Conservation (phyloP, 129 eudicot genomes). For the Helichrysum umbraculigerum region DNA sequence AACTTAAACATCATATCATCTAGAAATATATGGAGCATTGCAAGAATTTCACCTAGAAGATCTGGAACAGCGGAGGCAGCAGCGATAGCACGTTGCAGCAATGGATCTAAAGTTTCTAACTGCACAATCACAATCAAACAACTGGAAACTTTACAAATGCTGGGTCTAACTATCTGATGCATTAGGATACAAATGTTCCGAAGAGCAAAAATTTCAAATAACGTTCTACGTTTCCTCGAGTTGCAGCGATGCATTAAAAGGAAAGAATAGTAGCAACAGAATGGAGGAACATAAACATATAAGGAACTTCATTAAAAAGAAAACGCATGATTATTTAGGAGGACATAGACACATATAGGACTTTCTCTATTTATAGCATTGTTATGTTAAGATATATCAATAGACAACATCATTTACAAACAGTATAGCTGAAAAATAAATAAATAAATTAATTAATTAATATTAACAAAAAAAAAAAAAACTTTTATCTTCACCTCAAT, state of each 20-base stretch:
- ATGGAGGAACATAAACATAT: background rate
- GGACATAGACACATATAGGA: background rate
- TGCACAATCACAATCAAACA: constrained; percentile 31
- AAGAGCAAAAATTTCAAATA: constrained; percentile 4
- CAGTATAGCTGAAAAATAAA: background rate
- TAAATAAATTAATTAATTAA: no score
- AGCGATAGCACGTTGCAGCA: constrained; percentile 84
- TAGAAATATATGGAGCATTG: background rate
- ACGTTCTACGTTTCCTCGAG: background rate
- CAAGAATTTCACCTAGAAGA: constrained; percentile 71
- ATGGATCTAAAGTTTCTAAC: constrained; percentile 85
- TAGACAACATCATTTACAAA: background rate
- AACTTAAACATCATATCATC: background rate
- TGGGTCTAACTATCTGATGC: constrained; percentile 1
- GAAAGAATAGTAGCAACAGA: background rate
- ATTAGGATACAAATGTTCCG: constrained; percentile 18
- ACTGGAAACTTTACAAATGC: constrained; percentile 2
- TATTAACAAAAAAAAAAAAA: no score
- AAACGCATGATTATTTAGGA: background rate
- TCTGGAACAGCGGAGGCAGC: constrained; percentile 78
- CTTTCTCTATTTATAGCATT: background rate
- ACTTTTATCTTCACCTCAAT: constrained; percentile 55
- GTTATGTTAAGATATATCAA: background rate
- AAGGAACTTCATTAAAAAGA: background rate
- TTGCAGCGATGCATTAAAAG: background rate